Conservation (phyloP, 176 grass and related monocot species). For the Paspalum vaginatum region DNA sequence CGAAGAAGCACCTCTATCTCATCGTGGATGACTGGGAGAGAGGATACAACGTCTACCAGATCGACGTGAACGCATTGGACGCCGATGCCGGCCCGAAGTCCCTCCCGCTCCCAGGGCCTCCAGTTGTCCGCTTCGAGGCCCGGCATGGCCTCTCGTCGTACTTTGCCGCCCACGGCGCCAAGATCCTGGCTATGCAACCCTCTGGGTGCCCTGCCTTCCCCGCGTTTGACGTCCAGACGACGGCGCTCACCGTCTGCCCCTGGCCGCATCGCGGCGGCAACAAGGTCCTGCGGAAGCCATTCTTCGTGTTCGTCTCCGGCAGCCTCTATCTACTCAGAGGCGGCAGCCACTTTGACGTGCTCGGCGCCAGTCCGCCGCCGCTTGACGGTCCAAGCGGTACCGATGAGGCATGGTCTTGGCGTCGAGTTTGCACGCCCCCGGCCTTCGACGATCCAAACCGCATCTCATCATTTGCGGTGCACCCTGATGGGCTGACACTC, state of each 20-base stretch:
- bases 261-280: background rate
- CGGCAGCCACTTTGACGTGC: background rate
- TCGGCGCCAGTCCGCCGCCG: background rate
- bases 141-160: background rate
- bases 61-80: background rate
- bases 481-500: background rate
- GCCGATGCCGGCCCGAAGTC: background rate
- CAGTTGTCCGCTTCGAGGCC: slow-evolving; percentile 12
- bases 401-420: background rate
- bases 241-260: background rate
- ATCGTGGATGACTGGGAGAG: slow-evolving; percentile 15
- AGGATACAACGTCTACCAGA: slow-evolving; percentile 26
- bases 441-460: background rate
- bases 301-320: background rate
- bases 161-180: background rate
- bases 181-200: slow-evolving; percentile 9
- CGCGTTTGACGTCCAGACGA: background rate
- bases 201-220: background rate
- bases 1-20: slow-evolving; percentile 13
- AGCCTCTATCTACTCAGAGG: background rate
- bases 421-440: background rate
- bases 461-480: background rate
- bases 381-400: background rate
- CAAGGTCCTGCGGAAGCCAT: background rate
- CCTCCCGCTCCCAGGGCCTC: background rate